Evolutionary conservation across 495 filamentous ascomycete species (phyloP).

Genomic region (Lepidopterella palustris): DNA sequence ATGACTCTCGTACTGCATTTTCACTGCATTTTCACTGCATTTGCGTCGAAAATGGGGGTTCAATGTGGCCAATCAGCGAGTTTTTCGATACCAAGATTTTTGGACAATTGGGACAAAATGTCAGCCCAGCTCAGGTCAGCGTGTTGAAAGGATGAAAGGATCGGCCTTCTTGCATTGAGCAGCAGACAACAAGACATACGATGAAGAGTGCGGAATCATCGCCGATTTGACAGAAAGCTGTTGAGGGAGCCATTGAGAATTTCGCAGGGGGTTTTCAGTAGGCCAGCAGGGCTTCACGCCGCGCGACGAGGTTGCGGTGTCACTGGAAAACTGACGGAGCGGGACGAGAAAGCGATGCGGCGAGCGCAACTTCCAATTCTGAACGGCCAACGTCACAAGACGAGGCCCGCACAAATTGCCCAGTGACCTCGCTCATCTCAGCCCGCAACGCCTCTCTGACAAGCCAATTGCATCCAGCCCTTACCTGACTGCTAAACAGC

Average conservation of each 20-base stretch:
- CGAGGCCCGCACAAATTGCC: background rate
- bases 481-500: no score
- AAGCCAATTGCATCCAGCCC: background rate
- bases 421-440: background rate
- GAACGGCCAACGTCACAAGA: background rate
- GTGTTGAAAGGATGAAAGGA: no score
- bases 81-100: no score
- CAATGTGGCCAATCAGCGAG: background rate
- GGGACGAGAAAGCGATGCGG: background rate
- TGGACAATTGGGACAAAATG: background rate
- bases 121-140: background rate
- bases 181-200: no score
- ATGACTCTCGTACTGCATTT: conserved; percentile 1
- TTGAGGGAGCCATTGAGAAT: no score
- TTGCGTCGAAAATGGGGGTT: background rate
- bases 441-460: background rate
- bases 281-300: background rate
- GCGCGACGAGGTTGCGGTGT: background rate
- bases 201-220: background rate
- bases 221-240: no score
- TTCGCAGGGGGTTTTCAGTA: no score
- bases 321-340: background rate
- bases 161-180: background rate
- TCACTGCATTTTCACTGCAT: no score
- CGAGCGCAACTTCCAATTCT: background rate